Evolutionary conservation across 768 basidiomycete genomes (phyloP).

Genomic region (Goffeauzyma gilvescens): DNA sequence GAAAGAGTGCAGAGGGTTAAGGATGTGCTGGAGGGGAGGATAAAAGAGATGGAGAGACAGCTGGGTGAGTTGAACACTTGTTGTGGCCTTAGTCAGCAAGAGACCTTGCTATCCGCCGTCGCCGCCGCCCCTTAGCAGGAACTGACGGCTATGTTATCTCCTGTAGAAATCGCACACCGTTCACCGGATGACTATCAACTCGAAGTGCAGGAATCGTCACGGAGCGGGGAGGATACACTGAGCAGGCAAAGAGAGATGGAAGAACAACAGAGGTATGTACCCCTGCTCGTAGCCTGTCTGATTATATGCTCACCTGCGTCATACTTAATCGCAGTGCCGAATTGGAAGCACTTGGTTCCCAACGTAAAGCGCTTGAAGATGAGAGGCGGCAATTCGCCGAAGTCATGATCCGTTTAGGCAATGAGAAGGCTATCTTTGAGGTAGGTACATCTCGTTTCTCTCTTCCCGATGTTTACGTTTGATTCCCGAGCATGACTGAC

Average conservation of each 20-base stretch:
- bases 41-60: constrained; percentile 27
- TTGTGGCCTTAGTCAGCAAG: too few species aligned
- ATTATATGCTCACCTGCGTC: not conserved
- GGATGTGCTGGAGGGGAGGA: constrained; percentile 20
- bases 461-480: too few species aligned
- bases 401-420: constrained; percentile 12
- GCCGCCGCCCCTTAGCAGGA: too few species aligned
- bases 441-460: too few species aligned
- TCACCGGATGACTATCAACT: not conserved
- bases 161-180: not conserved
- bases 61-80: constrained; percentile 9
- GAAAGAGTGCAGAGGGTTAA: constrained; percentile 12
- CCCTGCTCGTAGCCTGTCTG: constrained; percentile 5
- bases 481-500: too few species aligned
- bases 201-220: not conserved
- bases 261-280: constrained; percentile 7
- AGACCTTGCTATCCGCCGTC: too few species aligned
- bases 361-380: constrained; percentile 12
- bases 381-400: constrained; percentile 16
- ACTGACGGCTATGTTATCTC: not conserved
- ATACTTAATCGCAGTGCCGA: constrained; percentile 2
- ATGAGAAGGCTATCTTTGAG: constrained; percentile 21
- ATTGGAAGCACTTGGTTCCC: constrained; percentile 3
- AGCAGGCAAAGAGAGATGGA: not conserved
- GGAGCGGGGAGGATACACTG: not conserved